Evolutionary conservation across 169 alveolate genomes (phyloP).

Genomic region (Eimeria sp.): DNA sequence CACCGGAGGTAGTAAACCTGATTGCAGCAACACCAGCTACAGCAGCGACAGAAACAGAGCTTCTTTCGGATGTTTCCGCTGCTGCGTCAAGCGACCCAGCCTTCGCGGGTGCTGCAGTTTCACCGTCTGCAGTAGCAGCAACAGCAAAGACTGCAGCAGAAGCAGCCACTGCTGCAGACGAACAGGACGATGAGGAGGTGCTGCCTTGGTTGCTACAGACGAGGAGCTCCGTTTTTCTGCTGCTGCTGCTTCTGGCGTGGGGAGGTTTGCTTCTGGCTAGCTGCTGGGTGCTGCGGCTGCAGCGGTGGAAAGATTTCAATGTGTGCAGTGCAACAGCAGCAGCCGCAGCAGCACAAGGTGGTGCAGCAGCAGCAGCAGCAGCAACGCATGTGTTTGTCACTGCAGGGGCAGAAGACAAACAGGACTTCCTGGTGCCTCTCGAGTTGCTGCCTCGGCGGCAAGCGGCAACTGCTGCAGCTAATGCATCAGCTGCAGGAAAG

Average conservation of each 20-base stretch:
- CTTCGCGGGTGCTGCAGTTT: background rate
- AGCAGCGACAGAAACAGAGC: background rate
- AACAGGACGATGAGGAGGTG: slow-evolving; percentile 3
- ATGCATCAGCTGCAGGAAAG: background rate
- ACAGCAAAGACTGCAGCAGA: background rate
- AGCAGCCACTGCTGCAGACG: background rate
- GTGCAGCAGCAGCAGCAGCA: slow-evolving; percentile 37
- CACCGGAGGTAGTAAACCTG: background rate
- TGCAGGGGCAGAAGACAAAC: slow-evolving; percentile 26
- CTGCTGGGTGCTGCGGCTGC: slow-evolving; percentile 57
- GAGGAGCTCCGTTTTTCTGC: slow-evolving; percentile 43
- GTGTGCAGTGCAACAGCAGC: slow-evolving; percentile 42
- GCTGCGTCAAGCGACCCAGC: background rate
- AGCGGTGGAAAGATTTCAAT: slow-evolving; percentile 5
- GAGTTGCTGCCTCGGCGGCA: slow-evolving; percentile 29
- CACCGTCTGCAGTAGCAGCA: background rate
- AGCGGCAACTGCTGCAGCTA: background rate
- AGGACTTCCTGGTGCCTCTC: slow-evolving; percentile 28
- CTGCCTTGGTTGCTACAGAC: slow-evolving; percentile 43
- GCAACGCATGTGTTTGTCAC: slow-evolving; percentile 39
- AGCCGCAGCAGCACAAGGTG: background rate
- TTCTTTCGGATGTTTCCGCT: background rate
- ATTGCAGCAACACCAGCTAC: background rate
- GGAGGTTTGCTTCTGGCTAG: slow-evolving; percentile 12
- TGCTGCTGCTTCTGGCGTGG: slow-evolving; percentile 44